phyloP scores from a whole-genome alignment of 192 early-diverging fungal genomes.

The Funneliformis mosseae region DNA sequence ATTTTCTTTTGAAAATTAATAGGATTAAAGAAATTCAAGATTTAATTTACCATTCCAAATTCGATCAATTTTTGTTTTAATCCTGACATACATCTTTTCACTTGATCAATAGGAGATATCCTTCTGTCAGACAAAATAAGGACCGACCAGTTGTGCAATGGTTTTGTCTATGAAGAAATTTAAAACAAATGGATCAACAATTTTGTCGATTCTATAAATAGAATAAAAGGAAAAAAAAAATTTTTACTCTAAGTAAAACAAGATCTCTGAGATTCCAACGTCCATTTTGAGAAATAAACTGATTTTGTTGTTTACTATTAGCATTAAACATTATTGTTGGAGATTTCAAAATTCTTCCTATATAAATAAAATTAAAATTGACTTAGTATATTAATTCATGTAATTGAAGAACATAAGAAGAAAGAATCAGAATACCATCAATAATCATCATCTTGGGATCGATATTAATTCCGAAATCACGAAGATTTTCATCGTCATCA shows the following conservation, averaged over 20 bases:
- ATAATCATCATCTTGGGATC: background rate
- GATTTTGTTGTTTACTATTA: background rate
- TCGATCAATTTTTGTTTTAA: background rate
- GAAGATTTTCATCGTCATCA: constrained; percentile 14
- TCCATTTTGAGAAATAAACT: background rate
- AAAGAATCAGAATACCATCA: background rate
- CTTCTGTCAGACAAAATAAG: background rate
- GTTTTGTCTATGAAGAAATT: background rate
- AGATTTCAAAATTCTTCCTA: constrained; percentile 5
- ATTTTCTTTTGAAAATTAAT: background rate
- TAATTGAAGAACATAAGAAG: background rate
- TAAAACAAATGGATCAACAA: background rate
- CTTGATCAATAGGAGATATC: background rate
- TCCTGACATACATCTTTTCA: background rate
- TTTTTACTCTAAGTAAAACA: constrained; percentile 10
- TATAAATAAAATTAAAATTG: background rate
- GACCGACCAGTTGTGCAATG: constrained; percentile 14
- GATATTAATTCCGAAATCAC: background rate
- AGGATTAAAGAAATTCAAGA: background rate
- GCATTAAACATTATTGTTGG: constrained; percentile 7
- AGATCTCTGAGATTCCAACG: background rate
- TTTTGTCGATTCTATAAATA: background rate
- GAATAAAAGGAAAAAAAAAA: background rate
- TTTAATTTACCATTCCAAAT: constrained; percentile 10
- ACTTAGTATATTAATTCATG: background rate